Percentiles rank a stretch among this genome's conserved stretches.
Evolutionary conservation across 805 yeast genomes (phyloP).

Genomic region (Yarrowia porcina): DNA sequence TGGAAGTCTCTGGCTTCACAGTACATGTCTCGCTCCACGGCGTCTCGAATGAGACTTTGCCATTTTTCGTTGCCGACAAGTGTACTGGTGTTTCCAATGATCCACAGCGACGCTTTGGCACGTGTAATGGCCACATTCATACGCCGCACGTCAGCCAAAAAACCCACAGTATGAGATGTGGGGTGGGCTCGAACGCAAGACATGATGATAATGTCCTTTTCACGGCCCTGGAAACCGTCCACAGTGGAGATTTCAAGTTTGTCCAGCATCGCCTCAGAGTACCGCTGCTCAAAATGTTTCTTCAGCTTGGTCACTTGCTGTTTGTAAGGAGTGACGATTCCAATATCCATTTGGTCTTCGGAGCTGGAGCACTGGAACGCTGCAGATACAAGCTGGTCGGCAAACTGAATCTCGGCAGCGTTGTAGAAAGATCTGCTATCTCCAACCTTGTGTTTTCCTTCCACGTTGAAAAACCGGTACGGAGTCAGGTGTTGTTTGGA

Average conservation of each 20-base stretch:
- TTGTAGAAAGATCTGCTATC: neutral
- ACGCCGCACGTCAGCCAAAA: neutral
- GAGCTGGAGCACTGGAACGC: neutral
- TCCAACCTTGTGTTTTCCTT: neutral
- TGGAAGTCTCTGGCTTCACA: neutral
- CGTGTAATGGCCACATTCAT: neutral
- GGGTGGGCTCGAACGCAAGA: neutral
- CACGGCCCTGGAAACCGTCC: neutral
- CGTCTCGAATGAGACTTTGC: neutral
- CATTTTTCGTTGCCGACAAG: neutral
- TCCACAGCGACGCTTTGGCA: conserved; percentile 1
- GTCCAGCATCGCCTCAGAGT: no score
- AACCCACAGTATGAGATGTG: neutral
- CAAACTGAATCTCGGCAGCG: neutral
- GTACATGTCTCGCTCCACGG: neutral
- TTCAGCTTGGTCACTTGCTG: neutral
- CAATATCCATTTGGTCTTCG: neutral
- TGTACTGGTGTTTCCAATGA: neutral
- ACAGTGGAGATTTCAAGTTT: neutral
- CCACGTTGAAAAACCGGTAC: neutral
- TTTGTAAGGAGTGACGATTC: neutral
- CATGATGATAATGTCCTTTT: neutral
- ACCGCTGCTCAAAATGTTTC: neutral
- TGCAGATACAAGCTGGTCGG: neutral
- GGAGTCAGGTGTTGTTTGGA: neutral